Base-by-base conservation (phyloP, 108 stramenopile genomes). In the Cyclotella sp. region DNA sequence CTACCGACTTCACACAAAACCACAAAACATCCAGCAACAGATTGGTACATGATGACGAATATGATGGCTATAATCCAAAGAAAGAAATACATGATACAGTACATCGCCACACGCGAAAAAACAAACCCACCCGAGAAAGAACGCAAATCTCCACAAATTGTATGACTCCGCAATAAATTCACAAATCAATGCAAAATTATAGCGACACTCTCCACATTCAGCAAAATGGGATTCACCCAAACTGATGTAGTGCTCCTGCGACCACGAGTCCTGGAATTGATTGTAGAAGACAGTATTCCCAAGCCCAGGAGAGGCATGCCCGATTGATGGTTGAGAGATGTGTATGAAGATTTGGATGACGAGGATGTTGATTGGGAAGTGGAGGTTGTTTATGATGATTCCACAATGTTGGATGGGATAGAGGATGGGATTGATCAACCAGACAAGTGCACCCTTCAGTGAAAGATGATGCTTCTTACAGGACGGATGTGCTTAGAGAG, bases 231-330 rank as follows among this genome's bases (percentile, higher is more conserved):
- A n/a, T 92, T 89, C 66, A 62, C 73, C 6, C 39, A 66, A 27
- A 46, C 75, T 14, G 91, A 92, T 54, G 34, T 92, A 9, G 1
- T 60, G 30, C 49, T 67, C 7, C 54, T 92, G 15, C 87, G 89
- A 63, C 68, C 84, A 29, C 83, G 81, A 47, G 88, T 87, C 12
- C 68, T 92, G 22, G 86, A 83, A 45, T 66, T 90, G 13, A 87
- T 92, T 34, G 68, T 90, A 0, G 72, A 78, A 28, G 91, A 90
- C 68, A 15, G 66, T 64, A 87, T 88, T 24, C 55, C 64, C 26
- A 75, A 73, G 51, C 91, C 91, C 18, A 75, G 70, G 30, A 75
- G 68, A 42, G 91, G 91, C 12, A 75, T 92, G 30, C 91, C 91
- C 18, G 63, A 66, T 34, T 85, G 85, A 64, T 92, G 91, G 91